Conservation (phyloP, 2,329 filamentous ascomycete genomes). For the Dactylellina leptospora region DNA sequence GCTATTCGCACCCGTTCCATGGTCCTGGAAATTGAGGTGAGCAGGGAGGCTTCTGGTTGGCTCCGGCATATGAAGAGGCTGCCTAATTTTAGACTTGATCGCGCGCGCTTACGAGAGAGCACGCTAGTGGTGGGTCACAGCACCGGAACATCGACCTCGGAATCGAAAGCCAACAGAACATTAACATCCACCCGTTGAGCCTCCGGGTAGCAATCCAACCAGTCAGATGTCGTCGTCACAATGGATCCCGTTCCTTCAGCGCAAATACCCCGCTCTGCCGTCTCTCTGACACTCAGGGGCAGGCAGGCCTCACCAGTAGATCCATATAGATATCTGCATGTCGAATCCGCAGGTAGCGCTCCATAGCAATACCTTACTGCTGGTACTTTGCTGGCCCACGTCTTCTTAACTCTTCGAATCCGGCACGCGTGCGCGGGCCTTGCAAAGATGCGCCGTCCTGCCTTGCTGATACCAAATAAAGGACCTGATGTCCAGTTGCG, state of each 20-base stretch:
- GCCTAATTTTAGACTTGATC: constrained; percentile 51
- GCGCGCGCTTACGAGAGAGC: constrained; percentile 52
- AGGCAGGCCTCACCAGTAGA: too few relatives aligned
- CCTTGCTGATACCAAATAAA: constrained; percentile 39
- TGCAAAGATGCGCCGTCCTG: constrained; percentile 6
- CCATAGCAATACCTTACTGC: too few relatives aligned
- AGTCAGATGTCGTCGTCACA: constrained; percentile 16
- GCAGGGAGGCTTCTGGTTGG: constrained; percentile 26
- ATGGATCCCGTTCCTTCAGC: constrained; percentile 30
- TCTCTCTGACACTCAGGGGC: constrained; percentile 53
- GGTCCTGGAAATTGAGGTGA: constrained; percentile 29
- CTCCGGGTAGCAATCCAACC: constrained; percentile 22
- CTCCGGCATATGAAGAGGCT: constrained; percentile 38
- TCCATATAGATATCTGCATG: constrained; percentile 8
- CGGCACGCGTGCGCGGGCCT: constrained; percentile 32
- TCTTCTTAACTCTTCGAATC: constrained; percentile 13
- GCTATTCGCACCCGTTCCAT: constrained; percentile 34
- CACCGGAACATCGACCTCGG: constrained; percentile 36
- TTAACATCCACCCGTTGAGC: constrained; percentile 42
- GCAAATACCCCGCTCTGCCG: constrained; percentile 52
- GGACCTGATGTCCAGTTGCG: constrained; percentile 19
- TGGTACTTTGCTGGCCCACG: constrained; percentile 26
- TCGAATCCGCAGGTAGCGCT: too few relatives aligned
- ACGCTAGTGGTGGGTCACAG: constrained; percentile 27
- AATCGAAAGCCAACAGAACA: too few relatives aligned